Evolutionary conservation across 2,329 filamentous ascomycete genomes (phyloP).

Genomic region (Hymenoscyphus scutula): DNA sequence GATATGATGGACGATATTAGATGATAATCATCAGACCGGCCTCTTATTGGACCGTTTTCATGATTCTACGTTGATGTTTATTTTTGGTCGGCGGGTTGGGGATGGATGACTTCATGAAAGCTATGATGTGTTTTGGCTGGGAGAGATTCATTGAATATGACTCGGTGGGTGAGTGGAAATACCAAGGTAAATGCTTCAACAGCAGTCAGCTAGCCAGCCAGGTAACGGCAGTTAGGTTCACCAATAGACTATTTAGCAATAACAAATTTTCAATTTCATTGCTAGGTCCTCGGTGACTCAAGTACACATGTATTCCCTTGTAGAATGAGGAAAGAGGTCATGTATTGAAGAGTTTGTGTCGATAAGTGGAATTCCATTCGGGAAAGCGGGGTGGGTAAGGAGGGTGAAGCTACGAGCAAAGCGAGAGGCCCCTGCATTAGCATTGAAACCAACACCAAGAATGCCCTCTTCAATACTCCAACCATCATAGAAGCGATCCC

Average conservation of each 20-base stretch:
- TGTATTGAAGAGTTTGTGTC: too few species aligned
- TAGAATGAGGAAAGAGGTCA: too few species aligned
- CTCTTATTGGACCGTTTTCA: neutral
- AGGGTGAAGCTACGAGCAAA: too few species aligned
- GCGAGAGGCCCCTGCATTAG: too few species aligned
- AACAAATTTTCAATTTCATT: neutral
- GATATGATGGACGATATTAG: conserved; percentile 13
- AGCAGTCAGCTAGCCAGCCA: neutral
- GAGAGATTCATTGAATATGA: neutral
- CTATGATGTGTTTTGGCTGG: neutral
- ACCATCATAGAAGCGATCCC: too few species aligned
- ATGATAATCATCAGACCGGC: neutral
- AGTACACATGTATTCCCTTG: too few species aligned
- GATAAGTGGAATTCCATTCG: too few species aligned
- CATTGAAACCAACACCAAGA: neutral
- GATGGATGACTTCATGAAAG: neutral
- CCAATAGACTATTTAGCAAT: neutral
- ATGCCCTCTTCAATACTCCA: too few species aligned
- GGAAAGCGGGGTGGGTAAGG: too few species aligned
- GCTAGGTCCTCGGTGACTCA: too few species aligned
- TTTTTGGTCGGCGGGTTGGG: neutral
- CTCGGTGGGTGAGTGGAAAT: neutral
- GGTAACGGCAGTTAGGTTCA: neutral
- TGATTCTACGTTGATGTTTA: neutral
- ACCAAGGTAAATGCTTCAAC: neutral